A percentile compares a stretch with the other conserved stretches of the same genome.
Evolutionary conservation across 202 grass and related monocot genomes (phyloP).

Genomic region (Zizania palustris): DNA sequence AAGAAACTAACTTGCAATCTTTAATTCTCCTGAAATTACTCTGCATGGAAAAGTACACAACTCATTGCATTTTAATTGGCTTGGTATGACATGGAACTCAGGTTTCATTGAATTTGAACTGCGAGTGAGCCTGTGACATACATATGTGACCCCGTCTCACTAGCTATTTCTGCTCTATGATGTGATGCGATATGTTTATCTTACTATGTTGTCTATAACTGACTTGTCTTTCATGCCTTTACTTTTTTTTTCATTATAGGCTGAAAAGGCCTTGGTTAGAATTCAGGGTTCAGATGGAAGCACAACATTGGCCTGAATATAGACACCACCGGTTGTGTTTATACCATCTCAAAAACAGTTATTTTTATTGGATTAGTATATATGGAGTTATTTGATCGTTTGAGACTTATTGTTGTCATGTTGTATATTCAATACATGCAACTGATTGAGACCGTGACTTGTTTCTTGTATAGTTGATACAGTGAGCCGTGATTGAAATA

Average conservation of each 20-base stretch:
- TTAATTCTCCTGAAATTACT: constrained; percentile 21
- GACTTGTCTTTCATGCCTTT: neutral
- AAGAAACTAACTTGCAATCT: neutral
- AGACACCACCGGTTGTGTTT: neutral
- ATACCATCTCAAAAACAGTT: constrained; percentile 24
- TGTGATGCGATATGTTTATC: neutral
- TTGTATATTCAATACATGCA: neutral
- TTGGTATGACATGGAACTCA: neutral
- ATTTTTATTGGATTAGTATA: neutral
- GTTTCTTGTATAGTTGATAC: neutral
- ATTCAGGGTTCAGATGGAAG: constrained; percentile 39
- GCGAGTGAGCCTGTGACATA: neutral
- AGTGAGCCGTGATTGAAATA: neutral
- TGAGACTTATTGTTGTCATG: neutral
- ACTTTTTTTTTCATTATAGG: constrained; percentile 35
- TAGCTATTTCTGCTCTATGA: neutral
- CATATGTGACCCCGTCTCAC: neutral
- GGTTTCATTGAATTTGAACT: neutral
- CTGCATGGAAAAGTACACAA: neutral
- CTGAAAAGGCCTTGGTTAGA: constrained; percentile 47
- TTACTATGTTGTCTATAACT: constrained; percentile 2
- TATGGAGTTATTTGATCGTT: neutral
- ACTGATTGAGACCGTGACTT: neutral
- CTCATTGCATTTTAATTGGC: neutral
- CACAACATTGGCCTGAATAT: constrained; percentile 27